Evolutionary conservation across 2,329 filamentous ascomycete genomes (phyloP).

Genomic region (Paracorniculantispora psalliotae): DNA sequence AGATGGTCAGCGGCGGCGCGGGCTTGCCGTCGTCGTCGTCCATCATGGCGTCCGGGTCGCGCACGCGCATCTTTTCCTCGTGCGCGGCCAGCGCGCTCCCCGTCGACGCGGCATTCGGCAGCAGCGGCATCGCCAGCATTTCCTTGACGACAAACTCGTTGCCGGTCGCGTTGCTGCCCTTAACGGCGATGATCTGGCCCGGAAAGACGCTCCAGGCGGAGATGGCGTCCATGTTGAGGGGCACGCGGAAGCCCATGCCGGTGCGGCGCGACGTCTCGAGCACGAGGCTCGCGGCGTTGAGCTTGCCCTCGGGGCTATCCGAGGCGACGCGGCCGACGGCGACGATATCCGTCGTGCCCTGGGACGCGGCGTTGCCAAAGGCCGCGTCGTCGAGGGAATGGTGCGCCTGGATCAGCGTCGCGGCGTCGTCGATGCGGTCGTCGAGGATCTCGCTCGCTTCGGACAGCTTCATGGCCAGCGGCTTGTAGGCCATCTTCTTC

Average conservation of each 20-base stretch:
- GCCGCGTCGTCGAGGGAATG: constrained; percentile 71
- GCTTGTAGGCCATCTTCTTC: constrained; percentile 87
- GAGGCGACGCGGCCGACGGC: constrained; percentile 89
- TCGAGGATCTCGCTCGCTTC: constrained; percentile 91
- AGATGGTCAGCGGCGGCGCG: constrained; percentile 65
- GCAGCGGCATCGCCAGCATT: constrained; percentile 66
- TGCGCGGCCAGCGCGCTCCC: constrained; percentile 61
- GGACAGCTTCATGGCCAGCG: constrained; percentile 89
- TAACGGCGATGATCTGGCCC: constrained; percentile 84
- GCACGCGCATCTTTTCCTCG: constrained; percentile 59
- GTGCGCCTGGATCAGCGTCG: constrained; percentile 65
- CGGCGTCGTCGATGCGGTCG: constrained; percentile 90
- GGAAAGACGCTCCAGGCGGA: constrained; percentile 80
- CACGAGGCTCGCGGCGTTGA: constrained; percentile 80
- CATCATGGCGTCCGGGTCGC: constrained; percentile 55
- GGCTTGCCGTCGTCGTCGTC: constrained; percentile 33
- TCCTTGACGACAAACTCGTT: constrained; percentile 76
- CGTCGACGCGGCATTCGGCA: constrained; percentile 69
- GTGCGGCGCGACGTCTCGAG: constrained; percentile 82
- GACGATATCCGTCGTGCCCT: constrained; percentile 81
- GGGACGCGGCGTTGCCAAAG: constrained; percentile 81
- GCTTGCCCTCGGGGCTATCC: constrained; percentile 77
- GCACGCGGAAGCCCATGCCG: constrained; percentile 76
- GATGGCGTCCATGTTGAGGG: constrained; percentile 68
- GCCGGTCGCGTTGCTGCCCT: constrained; percentile 82